Evolutionary conservation across 495 filamentous ascomycete genomes (phyloP).

Genomic region (Talaromyces ruber): DNA sequence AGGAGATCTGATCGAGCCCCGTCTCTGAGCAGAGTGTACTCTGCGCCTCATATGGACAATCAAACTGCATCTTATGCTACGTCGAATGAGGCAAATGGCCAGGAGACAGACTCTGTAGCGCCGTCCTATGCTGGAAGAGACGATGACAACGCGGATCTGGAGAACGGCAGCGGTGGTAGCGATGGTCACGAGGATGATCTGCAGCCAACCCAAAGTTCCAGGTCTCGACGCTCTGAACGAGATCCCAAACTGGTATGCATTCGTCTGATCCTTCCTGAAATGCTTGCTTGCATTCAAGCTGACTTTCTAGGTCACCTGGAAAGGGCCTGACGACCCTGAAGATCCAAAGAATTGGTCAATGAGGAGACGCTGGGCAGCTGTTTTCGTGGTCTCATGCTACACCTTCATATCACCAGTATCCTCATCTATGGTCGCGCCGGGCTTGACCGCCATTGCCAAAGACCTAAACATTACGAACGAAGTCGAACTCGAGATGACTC

Average conservation of each 20-base stretch:
- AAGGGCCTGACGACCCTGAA: conserved; percentile 45
- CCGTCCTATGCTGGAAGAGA: neutral
- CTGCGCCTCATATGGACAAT: conserved; percentile 4
- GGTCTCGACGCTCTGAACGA: conserved; percentile 2
- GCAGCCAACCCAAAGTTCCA: neutral
- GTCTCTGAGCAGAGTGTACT: neutral
- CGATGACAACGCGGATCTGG: neutral
- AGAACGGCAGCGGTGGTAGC: neutral
- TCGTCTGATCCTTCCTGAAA: neutral
- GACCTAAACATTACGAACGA: conserved; percentile 54
- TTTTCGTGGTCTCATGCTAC: conserved; percentile 47
- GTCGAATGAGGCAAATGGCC: neutral
- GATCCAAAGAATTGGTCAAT: conserved; percentile 54
- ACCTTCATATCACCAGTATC: conserved; percentile 69
- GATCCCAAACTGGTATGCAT: conserved; percentile 3
- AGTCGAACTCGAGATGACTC: conserved; percentile 47
- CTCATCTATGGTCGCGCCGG: conserved; percentile 67
- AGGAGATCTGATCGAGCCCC: neutral
- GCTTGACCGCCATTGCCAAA: conserved; percentile 40
- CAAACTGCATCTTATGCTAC: neutral
- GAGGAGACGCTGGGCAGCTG: conserved; percentile 54
- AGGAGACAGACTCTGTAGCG: neutral
- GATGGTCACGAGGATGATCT: neutral
- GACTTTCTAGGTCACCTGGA: conserved; percentile 39
- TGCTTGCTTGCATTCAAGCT: neutral